Percentiles rank a stretch among this genome's conserved stretches.
phyloP scores from a whole-genome alignment of 2,329 filamentous ascomycete species.

The Coniochaeta prunicola region DNA sequence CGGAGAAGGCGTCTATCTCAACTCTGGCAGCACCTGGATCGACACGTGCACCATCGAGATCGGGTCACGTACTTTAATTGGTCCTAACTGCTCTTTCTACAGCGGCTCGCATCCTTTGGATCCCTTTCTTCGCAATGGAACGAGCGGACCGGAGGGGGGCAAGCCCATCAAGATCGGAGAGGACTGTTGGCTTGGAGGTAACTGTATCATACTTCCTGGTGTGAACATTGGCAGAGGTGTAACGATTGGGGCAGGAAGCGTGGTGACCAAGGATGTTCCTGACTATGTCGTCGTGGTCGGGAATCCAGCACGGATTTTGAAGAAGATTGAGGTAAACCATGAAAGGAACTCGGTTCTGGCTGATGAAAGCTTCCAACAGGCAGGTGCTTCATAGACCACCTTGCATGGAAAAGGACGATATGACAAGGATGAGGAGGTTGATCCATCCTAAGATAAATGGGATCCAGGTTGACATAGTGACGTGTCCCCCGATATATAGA shows the following conservation, averaged over 20 bases:
- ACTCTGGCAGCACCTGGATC: conserved; percentile 64
- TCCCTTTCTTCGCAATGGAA: conserved; percentile 65
- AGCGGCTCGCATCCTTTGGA: conserved; percentile 72
- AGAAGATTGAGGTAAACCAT: conserved; percentile 26
- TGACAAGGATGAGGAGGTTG: conserved; percentile 72
- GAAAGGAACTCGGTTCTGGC: neutral
- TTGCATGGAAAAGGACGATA: conserved; percentile 90
- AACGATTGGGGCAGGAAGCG: conserved; percentile 72
- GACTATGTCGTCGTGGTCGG: conserved; percentile 56
- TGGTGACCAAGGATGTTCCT: conserved; percentile 73
- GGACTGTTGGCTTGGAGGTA: conserved; percentile 75
- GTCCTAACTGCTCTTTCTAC: conserved; percentile 71
- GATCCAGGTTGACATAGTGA: conserved; percentile 91
- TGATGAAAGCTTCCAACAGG: neutral
- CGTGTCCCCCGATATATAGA: conserved; percentile 75
- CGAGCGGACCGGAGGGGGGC: conserved; percentile 66
- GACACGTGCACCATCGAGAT: conserved; percentile 71
- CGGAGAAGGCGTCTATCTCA: conserved; percentile 68
- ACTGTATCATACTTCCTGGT: conserved; percentile 64
- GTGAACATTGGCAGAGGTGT: conserved; percentile 70
- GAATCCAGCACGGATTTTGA: conserved; percentile 57
- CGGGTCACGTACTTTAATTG: conserved; percentile 69
- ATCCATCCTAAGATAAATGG: conserved; percentile 83
- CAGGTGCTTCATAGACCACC: conserved; percentile 59
- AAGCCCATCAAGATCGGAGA: conserved; percentile 68